These are phyloP conservation scores for Paraleonurus japonicus DNA, from an alignment of 257 asterid genomes.

Conservation along the genomic window DNA sequence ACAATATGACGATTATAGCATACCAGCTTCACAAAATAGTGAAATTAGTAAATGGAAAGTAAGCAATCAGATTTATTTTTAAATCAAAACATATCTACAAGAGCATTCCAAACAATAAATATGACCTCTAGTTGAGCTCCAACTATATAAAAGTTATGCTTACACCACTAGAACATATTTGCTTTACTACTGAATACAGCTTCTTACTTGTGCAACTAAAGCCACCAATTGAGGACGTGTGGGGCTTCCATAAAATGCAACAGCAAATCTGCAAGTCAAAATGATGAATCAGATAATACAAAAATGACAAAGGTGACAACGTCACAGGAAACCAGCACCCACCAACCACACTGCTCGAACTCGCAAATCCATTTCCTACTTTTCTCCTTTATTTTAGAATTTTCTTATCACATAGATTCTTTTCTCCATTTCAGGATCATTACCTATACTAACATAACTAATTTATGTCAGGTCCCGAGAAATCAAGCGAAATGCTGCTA, in stretches of 20 bases:
- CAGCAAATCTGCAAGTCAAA: constrained; percentile 68
- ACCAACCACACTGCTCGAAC: constrained; percentile 4
- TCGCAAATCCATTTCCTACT: background rate
- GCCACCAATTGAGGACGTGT: constrained; percentile 90
- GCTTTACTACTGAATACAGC: constrained; percentile 15
- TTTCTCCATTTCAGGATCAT: constrained; percentile 19
- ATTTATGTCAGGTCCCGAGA: constrained; percentile 1
- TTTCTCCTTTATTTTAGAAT: background rate
- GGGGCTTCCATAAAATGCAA: constrained; percentile 77
- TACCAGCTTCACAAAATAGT: background rate
- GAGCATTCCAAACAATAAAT: background rate
- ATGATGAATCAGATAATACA: constrained; percentile 8
- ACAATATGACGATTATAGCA: background rate
- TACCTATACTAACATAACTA: background rate
- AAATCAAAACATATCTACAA: constrained; percentile 7
- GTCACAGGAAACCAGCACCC: constrained; percentile 17
- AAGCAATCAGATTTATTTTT: background rate
- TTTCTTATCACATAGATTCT: background rate
- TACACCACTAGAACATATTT: background rate
- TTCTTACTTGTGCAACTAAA: constrained; percentile 87
- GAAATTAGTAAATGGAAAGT: background rate
- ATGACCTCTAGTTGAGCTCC: constrained; percentile 13
- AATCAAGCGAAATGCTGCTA: background rate
- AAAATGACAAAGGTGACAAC: background rate
- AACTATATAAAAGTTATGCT: constrained; percentile 9